Percentiles rank a stretch among this genome's conserved stretches.
These are phyloP conservation scores for Fusarium sp. DNA, from an alignment of 2,329 filamentous ascomycete genomes.

Conservation along the genomic window DNA sequence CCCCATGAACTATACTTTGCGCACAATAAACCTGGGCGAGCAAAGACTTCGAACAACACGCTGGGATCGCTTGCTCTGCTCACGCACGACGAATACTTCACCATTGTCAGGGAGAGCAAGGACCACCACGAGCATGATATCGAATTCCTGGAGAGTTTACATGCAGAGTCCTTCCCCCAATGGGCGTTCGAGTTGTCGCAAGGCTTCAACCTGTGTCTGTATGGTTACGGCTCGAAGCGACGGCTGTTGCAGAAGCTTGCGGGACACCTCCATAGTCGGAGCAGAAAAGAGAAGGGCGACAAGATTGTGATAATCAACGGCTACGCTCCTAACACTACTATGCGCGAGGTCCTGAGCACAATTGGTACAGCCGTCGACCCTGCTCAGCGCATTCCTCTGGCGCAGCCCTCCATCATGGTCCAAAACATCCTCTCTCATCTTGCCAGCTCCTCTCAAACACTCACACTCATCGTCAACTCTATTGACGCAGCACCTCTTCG, in stretches of 20 bases:
- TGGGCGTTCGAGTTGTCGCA: conserved; percentile 92
- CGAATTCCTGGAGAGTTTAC: conserved; percentile 76
- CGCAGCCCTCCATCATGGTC: conserved; percentile 75
- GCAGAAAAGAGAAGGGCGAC: conserved; percentile 48
- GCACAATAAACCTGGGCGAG: conserved; percentile 83
- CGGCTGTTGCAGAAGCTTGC: conserved; percentile 80
- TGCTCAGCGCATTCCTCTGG: conserved; percentile 62
- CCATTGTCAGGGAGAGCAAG: conserved; percentile 66
- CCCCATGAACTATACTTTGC: conserved; percentile 94
- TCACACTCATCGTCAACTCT: conserved; percentile 84
- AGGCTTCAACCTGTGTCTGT: conserved; percentile 89
- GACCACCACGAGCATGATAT: conserved; percentile 79
- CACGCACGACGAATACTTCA: conserved; percentile 92
- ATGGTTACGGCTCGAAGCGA: conserved; percentile 92
- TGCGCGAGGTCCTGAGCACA: conserved; percentile 76
- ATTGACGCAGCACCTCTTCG: conserved; percentile 85
- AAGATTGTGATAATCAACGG: conserved; percentile 87
- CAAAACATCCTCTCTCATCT: conserved; percentile 73
- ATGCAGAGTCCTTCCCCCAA: conserved; percentile 85
- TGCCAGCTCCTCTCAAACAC: conserved; percentile 51
- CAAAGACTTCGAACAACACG: conserved; percentile 88
- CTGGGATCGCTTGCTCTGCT: conserved; percentile 79
- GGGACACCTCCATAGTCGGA: conserved; percentile 65
- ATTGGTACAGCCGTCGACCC: conserved; percentile 72
- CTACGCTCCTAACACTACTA: conserved; percentile 73